Evolutionary conservation across 306 rosid species (phyloP).

Genomic region (Glycine latifolia): DNA sequence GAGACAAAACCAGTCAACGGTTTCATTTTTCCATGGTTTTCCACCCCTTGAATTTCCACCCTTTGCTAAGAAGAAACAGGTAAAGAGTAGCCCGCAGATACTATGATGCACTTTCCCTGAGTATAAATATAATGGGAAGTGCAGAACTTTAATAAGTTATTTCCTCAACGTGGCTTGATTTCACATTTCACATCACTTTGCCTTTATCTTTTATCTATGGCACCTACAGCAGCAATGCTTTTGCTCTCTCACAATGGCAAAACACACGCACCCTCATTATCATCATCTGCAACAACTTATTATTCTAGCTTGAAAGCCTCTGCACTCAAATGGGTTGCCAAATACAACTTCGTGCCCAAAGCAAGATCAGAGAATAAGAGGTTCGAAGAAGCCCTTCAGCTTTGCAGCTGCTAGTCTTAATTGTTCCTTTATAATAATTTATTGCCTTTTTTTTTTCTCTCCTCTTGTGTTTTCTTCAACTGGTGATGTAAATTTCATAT

Average conservation of each 20-base stretch:
- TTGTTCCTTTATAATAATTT: too few species aligned
- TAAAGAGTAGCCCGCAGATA: constrained; percentile 40
- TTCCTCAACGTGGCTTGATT: too few species aligned
- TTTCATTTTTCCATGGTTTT: constrained; percentile 38
- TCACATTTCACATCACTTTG: background rate
- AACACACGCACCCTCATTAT: background rate
- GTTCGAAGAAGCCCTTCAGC: constrained; percentile 45
- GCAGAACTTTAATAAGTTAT: too few species aligned
- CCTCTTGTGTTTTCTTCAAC: background rate
- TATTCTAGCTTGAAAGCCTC: constrained; percentile 46
- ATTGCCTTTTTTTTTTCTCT: background rate
- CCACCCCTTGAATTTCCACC: constrained; percentile 27
- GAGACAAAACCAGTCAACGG: constrained; percentile 21
- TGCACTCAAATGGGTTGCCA: constrained; percentile 23
- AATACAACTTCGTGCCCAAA: background rate
- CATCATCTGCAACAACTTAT: constrained; percentile 4
- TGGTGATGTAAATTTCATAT: background rate
- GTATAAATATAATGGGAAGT: too few species aligned
- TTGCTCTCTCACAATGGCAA: constrained; percentile 38
- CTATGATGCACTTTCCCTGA: too few species aligned
- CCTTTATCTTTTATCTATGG: constrained; percentile 23
- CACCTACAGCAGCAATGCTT: constrained; percentile 56
- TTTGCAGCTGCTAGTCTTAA: constrained; percentile 46
- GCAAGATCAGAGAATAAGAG: constrained; percentile 32
- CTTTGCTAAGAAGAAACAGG: background rate